Evolutionary conservation across 2,329 filamentous ascomycete genomes (phyloP), one percentile per base, ranked within the genome.

Genomic region (Nothophoma quercina): DNA sequence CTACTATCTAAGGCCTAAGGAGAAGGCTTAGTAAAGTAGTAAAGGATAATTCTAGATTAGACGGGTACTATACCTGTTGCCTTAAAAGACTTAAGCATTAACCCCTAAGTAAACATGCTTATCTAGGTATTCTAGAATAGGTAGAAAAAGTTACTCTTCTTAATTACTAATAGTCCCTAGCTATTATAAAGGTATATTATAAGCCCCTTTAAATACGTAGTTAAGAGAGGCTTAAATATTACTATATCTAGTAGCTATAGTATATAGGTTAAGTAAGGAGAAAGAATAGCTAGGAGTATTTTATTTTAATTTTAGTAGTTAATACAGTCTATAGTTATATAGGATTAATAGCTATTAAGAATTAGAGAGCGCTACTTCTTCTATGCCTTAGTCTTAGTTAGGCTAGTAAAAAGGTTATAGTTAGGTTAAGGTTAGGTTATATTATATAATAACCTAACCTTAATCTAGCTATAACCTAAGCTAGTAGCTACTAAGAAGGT

Each of bases 331-430:
- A 49, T 47, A 3, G 62, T 69, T 25, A 70, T 29, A 61, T 77
- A 59, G 43, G 64, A 73, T 35, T 49, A 53, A 63, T 77, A 57
- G 28, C 70, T 60, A 62, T 78, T 68, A 18, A 78, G 49, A 41
- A 78, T 63, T 6, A 78, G 58, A 2, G 77, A 59, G 19, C 65
- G 53, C 64, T 73, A 71, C 44, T 10, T 38, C n/a, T 73, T 64
- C 28, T 52, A 58, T 46, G 35, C 58, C 22, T 54, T 56, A n/a
- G n/a, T n/a, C n/a, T n/a, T n/a, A n/a, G n/a, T n/a, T n/a, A n/a
- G n/a, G n/a, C n/a, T n/a, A n/a, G n/a, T n/a, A n/a, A n/a, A n/a
- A n/a, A n/a, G n/a, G n/a, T n/a, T n/a, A n/a, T n/a, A n/a, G n/a
- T n/a, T n/a, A n/a, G n/a, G n/a, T n/a, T n/a, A n/a, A n/a, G n/a